Percentiles rank a stretch among this genome's conserved stretches.
Conservation (phyloP, 176 grass and related monocot genomes). For the Areca catechu region DNA sequence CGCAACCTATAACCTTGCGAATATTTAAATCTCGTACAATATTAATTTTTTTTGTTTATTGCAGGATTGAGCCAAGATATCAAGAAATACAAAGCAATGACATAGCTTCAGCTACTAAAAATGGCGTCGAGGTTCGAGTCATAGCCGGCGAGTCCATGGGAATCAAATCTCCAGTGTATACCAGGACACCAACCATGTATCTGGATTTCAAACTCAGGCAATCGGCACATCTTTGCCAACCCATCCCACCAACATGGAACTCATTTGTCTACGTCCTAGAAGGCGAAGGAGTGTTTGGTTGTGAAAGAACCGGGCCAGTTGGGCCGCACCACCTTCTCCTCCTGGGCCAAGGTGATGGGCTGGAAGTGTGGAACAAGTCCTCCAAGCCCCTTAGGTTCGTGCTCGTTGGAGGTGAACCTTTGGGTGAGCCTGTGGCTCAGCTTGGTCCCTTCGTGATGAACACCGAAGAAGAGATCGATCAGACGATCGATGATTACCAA, state of each 20-base stretch:
- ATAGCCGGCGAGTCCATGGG: conserved; percentile 85
- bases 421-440: conserved; percentile 79
- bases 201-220: conserved; percentile 82
- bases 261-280: conserved; percentile 83
- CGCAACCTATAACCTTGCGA: too few species aligned
- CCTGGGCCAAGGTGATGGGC: conserved; percentile 49
- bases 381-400: conserved; percentile 50
- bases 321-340: conserved; percentile 62
- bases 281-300: conserved; percentile 60
- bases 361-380: conserved; percentile 66
- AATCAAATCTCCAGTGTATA: conserved; percentile 50
- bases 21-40: too few species aligned
- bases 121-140: conserved; percentile 72
- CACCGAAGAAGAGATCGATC: conserved; percentile 97
- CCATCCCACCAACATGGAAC: conserved; percentile 49
- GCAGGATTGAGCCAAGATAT: conserved; percentile 83
- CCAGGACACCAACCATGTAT: conserved; percentile 86
- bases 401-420: conserved; percentile 70
- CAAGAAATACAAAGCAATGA: conserved; percentile 91
- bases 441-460: conserved; percentile 97
- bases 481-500: conserved; percentile 80
- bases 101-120: conserved; percentile 37
- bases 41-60: too few species aligned
- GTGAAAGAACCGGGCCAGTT: conserved; percentile 29
- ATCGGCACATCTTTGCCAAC: conserved; percentile 39